A percentile compares a stretch with the other conserved stretches of the same genome.
Conservation (phyloP, 2,329 filamentous ascomycete genomes). For the Penicillium sp. region DNA sequence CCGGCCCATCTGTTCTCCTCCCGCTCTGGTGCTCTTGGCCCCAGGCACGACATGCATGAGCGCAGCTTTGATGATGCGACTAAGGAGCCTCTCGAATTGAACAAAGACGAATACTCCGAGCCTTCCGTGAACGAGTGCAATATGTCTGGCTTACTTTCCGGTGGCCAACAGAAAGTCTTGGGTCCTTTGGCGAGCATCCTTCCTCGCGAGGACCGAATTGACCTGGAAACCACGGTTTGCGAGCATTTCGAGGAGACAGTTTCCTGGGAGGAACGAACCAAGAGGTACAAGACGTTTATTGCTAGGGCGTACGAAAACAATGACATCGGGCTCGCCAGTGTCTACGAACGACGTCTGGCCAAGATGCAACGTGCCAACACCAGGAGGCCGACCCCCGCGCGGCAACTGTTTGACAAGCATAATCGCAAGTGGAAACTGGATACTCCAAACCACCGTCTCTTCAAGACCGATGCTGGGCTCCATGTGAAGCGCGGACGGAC, state of each 20-base stretch:
- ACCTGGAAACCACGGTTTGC: not conserved
- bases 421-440: not conserved
- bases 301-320: not conserved
- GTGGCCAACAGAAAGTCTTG: not conserved
- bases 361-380: not conserved
- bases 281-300: not conserved
- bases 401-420: not conserved
- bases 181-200: not conserved
- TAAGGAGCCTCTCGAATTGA: not conserved
- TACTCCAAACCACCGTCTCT: not conserved
- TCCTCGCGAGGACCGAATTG: constrained; percentile 7
- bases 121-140: not conserved
- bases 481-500: not conserved
- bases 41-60: not conserved
- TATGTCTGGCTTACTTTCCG: not conserved
- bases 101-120: not conserved
- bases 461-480: not conserved
- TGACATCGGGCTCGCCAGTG: not conserved
- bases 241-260: not conserved
- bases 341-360: not conserved
- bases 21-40: constrained; percentile 12
- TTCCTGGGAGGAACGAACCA: not conserved
- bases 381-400: not conserved
- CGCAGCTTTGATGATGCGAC: not conserved
- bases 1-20: not conserved